These are phyloP conservation scores for Macrotyloma uniflorum DNA, from an alignment of 306 rosid species.

Conservation along the genomic window DNA sequence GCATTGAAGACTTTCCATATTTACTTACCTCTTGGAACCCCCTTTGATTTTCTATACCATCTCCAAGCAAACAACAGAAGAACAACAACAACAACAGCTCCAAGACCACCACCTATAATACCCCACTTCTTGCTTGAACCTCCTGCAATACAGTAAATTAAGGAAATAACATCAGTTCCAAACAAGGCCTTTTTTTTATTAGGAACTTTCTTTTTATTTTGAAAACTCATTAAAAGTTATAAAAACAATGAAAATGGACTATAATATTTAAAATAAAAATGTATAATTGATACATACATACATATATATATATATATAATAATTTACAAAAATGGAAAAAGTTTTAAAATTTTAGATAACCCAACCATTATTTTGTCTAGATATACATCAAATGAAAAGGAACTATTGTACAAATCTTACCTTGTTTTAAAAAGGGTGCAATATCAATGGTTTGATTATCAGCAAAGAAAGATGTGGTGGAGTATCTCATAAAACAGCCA, in stretches of 20 bases:
- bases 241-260: background rate
- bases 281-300: too few relatives aligned
- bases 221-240: background rate
- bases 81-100: slow-evolving; percentile 45
- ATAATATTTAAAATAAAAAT: background rate
- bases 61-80: slow-evolving; percentile 42
- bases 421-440: slow-evolving; percentile 40
- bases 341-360: background rate
- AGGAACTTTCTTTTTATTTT: background rate
- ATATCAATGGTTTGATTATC: slow-evolving; percentile 55
- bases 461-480: slow-evolving; percentile 55
- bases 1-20: background rate
- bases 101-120: slow-evolving; percentile 64
- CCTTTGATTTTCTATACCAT: slow-evolving; percentile 38
- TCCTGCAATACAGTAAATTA: slow-evolving; percentile 22
- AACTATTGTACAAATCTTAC: slow-evolving; percentile 7
- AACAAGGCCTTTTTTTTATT: background rate
- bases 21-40: slow-evolving; percentile 48
- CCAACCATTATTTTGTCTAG: too few relatives aligned
- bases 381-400: background rate
- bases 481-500: slow-evolving; percentile 71
- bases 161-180: background rate
- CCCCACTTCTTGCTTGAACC: slow-evolving; percentile 53
- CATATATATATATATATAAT: too few relatives aligned
- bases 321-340: background rate